These are phyloP conservation scores for Penicillium hordei DNA, from an alignment of 2,329 filamentous ascomycete genomes.

Conservation along the genomic window DNA sequence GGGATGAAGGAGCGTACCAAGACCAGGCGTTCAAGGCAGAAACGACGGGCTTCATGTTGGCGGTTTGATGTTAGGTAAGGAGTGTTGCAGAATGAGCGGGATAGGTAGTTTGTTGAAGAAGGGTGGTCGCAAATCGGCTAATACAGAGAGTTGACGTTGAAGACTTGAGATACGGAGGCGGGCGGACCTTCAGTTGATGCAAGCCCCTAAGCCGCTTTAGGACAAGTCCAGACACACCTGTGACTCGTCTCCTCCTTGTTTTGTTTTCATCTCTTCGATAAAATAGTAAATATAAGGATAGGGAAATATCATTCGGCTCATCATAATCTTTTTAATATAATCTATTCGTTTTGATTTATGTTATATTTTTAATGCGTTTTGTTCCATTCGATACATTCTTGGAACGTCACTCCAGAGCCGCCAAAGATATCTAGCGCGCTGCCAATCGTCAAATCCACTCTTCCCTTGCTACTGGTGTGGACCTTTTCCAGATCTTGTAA, in stretches of 20 bases:
- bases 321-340: background rate
- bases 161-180: conserved; percentile 25
- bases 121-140: conserved; percentile 3
- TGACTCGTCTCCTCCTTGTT: background rate
- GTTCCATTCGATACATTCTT: conserved; percentile 91
- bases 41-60: conserved; percentile 90
- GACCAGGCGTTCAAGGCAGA: conserved; percentile 91
- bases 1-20: conserved; percentile 63
- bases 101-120: background rate
- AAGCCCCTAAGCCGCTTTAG: conserved; percentile 27
- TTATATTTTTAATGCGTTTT: conserved; percentile 64
- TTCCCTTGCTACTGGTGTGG: conserved; percentile 72
- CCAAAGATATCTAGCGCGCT: conserved; percentile 97
- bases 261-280: background rate
- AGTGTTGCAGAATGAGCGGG: background rate
- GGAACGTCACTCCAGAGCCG: conserved; percentile 79
- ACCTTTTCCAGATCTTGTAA: conserved; percentile 81
- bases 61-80: conserved; percentile 9
- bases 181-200: conserved; percentile 17
- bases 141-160: conserved; percentile 13
- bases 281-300: background rate
- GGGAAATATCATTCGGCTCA: background rate
- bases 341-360: conserved; percentile 31
- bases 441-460: conserved; percentile 90
- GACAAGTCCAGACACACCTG: conserved; percentile 10